These are phyloP conservation scores for Tolypocladium cylindrosporum DNA, from an alignment of 2,329 filamentous ascomycete genomes.

Conservation along the genomic window DNA sequence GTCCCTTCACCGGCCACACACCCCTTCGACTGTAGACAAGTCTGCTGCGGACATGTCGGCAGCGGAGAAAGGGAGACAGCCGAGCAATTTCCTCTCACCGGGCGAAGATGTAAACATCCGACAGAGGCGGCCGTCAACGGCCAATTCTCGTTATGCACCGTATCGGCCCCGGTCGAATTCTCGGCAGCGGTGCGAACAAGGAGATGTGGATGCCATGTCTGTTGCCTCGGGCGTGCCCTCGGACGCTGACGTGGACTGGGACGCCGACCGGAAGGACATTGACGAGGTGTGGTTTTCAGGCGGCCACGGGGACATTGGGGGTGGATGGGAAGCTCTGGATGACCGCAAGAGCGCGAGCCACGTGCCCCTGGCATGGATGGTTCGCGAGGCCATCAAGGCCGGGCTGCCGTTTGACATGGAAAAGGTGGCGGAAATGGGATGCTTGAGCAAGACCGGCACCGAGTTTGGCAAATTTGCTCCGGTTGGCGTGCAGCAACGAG, in stretches of 20 bases:
- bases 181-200: conserved; percentile 15
- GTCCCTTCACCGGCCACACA: background rate
- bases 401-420: conserved; percentile 61
- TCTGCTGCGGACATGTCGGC: background rate
- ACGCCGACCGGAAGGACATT: conserved; percentile 56
- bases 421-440: conserved; percentile 58
- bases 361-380: conserved; percentile 61
- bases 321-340: conserved; percentile 56
- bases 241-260: conserved; percentile 27
- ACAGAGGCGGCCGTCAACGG: conserved; percentile 2
- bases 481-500: background rate
- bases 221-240: conserved; percentile 17
- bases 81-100: conserved; percentile 6
- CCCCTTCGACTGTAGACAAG: background rate
- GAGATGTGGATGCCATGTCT: conserved; percentile 17
- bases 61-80: background rate
- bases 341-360: conserved; percentile 56
- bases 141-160: conserved; percentile 21
- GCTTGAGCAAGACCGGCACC: conserved; percentile 18
- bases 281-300: conserved; percentile 76
- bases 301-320: conserved; percentile 69
- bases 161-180: conserved; percentile 32
- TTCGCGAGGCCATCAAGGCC: conserved; percentile 47
- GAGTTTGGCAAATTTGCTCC: conserved; percentile 2
- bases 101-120: conserved; percentile 2